Conservation (phyloP, 306 rosid species). For the Fragaria ananassa region DNA sequence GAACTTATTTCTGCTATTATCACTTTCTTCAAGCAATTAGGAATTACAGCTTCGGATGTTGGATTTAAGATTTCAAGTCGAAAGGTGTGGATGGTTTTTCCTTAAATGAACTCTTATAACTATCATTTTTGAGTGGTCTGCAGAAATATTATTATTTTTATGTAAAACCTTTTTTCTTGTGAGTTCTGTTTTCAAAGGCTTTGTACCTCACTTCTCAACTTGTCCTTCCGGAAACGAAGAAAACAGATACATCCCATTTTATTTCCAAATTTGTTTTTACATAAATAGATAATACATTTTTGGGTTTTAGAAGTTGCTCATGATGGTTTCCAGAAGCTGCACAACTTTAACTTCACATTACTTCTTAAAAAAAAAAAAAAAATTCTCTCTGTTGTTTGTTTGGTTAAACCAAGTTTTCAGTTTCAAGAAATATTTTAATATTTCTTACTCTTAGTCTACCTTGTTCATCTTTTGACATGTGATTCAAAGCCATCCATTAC, state of each 20-base stretch:
- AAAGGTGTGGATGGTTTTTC: constrained; percentile 54
- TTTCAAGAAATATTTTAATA: too few relatives aligned
- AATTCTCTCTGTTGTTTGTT: neutral
- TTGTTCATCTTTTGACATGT: neutral
- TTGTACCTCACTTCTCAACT: constrained; percentile 18
- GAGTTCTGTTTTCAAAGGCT: constrained; percentile 23
- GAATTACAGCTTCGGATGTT: constrained; percentile 84
- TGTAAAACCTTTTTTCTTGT: neutral
- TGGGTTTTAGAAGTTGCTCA: neutral
- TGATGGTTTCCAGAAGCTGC: constrained; percentile 3
- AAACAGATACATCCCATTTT: neutral
- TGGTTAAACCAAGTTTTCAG: neutral
- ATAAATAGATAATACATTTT: neutral
- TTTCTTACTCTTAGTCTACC: neutral
- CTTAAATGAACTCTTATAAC: neutral
- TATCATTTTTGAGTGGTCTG: neutral
- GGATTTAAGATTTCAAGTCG: constrained; percentile 97
- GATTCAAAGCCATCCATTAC: neutral
- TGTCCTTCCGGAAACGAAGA: neutral
- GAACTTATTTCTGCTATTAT: constrained; percentile 85
- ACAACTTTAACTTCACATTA: neutral
- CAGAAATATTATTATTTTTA: neutral
- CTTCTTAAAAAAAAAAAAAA: neutral
- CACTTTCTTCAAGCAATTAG: constrained; percentile 79
- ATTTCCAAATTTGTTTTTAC: neutral